Percentiles rank a stretch among this genome's conserved stretches.
These are phyloP conservation scores for Daldinia concentrica DNA, from an alignment of 495 filamentous ascomycete species.

Conservation along the genomic window DNA sequence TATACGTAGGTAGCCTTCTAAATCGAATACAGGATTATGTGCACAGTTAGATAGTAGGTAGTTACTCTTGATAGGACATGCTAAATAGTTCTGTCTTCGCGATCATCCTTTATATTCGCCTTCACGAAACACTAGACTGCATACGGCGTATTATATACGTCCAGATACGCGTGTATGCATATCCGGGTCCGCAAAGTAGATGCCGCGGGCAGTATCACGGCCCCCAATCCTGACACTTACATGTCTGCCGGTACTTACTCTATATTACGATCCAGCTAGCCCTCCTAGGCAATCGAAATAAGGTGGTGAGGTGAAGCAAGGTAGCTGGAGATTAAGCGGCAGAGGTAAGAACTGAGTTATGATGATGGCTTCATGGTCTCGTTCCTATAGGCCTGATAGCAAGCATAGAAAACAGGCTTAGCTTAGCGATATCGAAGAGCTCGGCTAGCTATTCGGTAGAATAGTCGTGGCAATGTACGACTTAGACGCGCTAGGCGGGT, in stretches of 20 bases:
- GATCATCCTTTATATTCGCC: not conserved
- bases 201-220: not conserved
- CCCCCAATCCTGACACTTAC: not conserved
- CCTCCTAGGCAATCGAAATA: not conserved
- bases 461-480: not conserved
- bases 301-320: not conserved
- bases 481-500: not conserved
- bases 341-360: not conserved
- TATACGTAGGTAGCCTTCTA: not conserved
- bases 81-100: not conserved
- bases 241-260: not conserved
- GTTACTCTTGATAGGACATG: not conserved
- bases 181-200: not conserved
- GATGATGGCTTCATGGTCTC: not conserved
- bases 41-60: not conserved
- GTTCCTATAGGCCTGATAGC: not conserved
- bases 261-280: not conserved
- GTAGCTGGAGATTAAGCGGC: not conserved
- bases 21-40: not conserved
- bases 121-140: not conserved
- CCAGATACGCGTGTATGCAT: not conserved
- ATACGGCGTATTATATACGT: not conserved
- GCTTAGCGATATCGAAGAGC: not conserved
- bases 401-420: not conserved
- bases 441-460: not conserved